Conservation (phyloP, 306 rosid species). For the Cicer bijugum region DNA sequence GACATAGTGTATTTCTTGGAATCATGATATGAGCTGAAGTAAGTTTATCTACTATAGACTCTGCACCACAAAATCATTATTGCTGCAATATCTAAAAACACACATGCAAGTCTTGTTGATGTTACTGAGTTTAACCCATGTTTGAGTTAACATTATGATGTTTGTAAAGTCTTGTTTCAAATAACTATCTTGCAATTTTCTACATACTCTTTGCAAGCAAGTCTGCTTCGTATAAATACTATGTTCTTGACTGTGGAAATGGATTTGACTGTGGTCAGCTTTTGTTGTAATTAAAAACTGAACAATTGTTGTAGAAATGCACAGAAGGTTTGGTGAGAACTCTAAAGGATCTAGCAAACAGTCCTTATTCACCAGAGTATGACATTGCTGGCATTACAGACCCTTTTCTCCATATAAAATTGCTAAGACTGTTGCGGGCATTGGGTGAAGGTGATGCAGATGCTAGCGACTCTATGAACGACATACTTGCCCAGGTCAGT, state of each 20-base stretch:
- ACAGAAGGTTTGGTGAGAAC: constrained; percentile 87
- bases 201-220: constrained; percentile 28
- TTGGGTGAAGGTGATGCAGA: constrained; percentile 95
- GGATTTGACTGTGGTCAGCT: constrained; percentile 30
- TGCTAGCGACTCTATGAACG: constrained; percentile 94
- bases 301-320: constrained; percentile 70
- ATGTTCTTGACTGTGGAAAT: not conserved
- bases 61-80: constrained; percentile 23
- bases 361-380: constrained; percentile 94
- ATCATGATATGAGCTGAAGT: constrained; percentile 37
- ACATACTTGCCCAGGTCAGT: constrained; percentile 98
- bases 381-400: constrained; percentile 96
- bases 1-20: constrained; percentile 14
- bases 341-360: constrained; percentile 85
- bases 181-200: constrained; percentile 29
- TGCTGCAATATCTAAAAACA: not conserved
- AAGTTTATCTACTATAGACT: constrained; percentile 35
- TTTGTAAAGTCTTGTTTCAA: constrained; percentile 22
- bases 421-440: constrained; percentile 84
- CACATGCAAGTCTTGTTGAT: constrained; percentile 21
- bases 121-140: not conserved
- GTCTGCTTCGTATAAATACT: constrained; percentile 32
- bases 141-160: constrained; percentile 8
- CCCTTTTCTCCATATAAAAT: constrained; percentile 93
- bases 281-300: constrained; percentile 40